Conservation (phyloP, 768 basidiomycete species). For the Epithele typhae region DNA sequence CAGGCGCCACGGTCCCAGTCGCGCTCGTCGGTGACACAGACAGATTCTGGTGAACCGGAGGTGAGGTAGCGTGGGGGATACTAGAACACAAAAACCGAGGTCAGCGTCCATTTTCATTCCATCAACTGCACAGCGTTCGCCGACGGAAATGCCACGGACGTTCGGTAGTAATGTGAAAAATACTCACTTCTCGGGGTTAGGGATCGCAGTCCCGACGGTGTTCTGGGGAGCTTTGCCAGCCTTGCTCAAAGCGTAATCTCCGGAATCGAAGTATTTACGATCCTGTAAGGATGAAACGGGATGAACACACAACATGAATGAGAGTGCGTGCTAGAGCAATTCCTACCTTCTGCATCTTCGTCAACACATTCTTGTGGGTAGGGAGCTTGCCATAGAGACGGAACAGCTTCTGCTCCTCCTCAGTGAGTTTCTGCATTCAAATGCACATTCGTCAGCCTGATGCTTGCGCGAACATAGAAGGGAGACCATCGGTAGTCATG, state of each 20-base stretch:
- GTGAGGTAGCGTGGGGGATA: constrained; percentile 86
- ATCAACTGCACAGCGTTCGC: not conserved
- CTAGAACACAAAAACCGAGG: constrained; percentile 39
- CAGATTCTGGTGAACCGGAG: constrained; percentile 42
- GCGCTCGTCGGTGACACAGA: constrained; percentile 76
- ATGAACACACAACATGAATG: too few relatives aligned
- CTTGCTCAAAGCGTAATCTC: constrained; percentile 96
- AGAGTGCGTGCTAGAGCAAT: constrained; percentile 14
- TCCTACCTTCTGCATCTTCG: constrained; percentile 94
- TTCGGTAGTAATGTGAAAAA: not conserved
- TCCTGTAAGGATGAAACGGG: constrained; percentile 51
- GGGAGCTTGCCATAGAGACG: constrained; percentile 93
- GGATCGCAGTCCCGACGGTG: constrained; percentile 92
- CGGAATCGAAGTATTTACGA: constrained; percentile 99
- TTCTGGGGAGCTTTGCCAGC: constrained; percentile 88
- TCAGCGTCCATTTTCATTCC: not conserved
- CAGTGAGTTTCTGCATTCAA: constrained; percentile 60
- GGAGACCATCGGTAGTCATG: too few relatives aligned
- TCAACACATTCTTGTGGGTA: constrained; percentile 87
- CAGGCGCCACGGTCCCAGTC: constrained; percentile 36
- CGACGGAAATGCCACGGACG: constrained; percentile 1
- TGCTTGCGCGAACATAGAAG: too few relatives aligned
- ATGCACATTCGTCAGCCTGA: not conserved
- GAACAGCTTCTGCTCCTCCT: constrained; percentile 93
- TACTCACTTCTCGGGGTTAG: constrained; percentile 93